These are phyloP conservation scores for Rehmannia glutinosa DNA, from an alignment of 257 asterid species.

Conservation along the genomic window DNA sequence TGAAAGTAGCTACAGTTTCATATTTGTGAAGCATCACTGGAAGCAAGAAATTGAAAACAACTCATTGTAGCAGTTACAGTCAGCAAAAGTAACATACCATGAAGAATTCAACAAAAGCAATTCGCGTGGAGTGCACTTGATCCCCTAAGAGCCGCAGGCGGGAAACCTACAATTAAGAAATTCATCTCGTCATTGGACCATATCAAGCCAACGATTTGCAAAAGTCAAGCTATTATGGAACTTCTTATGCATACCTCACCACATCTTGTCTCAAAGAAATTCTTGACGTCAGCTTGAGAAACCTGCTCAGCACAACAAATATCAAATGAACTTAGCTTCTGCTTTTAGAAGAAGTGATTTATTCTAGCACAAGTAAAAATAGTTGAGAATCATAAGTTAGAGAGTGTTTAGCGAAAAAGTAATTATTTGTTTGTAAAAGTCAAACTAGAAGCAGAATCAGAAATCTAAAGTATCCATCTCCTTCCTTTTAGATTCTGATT, in stretches of 20 bases:
- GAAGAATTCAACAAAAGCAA: slow-evolving; percentile 83
- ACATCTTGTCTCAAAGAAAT: slow-evolving; percentile 81
- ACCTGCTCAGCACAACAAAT: slow-evolving; percentile 41
- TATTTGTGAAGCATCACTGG: no score
- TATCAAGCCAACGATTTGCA: not conserved
- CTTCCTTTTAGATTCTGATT: no score
- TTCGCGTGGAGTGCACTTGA: slow-evolving; percentile 73
- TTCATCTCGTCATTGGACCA: not conserved
- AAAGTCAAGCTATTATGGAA: not conserved
- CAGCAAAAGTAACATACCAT: slow-evolving; percentile 38
- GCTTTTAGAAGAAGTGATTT: no score
- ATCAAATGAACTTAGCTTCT: not conserved
- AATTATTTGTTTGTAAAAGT: no score
- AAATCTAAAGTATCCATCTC: no score
- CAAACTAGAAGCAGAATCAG: no score
- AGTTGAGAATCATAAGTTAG: no score
- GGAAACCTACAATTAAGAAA: slow-evolving; percentile 65
- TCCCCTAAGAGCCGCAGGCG: slow-evolving; percentile 93
- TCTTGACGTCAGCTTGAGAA: slow-evolving; percentile 82
- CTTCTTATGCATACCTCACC: slow-evolving; percentile 61
- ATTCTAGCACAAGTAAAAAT: no score
- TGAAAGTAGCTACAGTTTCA: no score
- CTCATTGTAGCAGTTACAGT: not conserved
- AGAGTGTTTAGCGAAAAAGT: no score
- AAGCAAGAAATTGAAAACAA: no score